Evolutionary conservation across 306 rosid species (phyloP).

Genomic region (Begonia loranthoides): DNA sequence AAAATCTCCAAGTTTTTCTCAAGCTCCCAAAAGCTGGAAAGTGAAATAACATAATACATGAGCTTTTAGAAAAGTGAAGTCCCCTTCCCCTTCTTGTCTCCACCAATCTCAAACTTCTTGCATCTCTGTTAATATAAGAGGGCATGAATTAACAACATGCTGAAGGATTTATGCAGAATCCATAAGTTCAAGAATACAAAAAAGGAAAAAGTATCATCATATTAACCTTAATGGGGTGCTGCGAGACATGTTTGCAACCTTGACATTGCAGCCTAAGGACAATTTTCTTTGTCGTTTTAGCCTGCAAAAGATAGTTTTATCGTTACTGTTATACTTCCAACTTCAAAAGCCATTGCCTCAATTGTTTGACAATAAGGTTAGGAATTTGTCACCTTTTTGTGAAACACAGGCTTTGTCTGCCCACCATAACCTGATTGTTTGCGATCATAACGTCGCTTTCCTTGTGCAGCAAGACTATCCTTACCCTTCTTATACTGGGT

Average conservation of each 20-base stretch:
- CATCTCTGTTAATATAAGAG: too few relatives aligned
- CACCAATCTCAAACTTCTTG: constrained; percentile 19
- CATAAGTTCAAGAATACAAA: too few relatives aligned
- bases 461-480: constrained; percentile 28
- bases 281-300: constrained; percentile 27
- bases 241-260: constrained; percentile 25
- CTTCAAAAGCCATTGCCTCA: background rate
- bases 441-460: constrained; percentile 27
- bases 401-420: constrained; percentile 26
- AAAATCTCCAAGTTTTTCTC: too few relatives aligned
- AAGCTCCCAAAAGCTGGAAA: too few relatives aligned
- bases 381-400: constrained; percentile 14
- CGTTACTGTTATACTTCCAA: too few relatives aligned
- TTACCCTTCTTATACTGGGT: constrained; percentile 38
- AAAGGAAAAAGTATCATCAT: too few relatives aligned
- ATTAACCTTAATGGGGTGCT: constrained; percentile 29
- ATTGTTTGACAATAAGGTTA: background rate
- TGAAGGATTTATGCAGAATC: too few relatives aligned
- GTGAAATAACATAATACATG: too few relatives aligned
- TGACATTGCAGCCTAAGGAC: constrained; percentile 23
- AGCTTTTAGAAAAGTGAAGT: too few relatives aligned
- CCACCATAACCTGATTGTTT: constrained; percentile 28
- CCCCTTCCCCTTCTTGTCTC: constrained; percentile 25
- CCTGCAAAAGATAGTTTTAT: constrained; percentile 6
- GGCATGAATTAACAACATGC: too few relatives aligned